phyloP scores from a whole-genome alignment of 2,329 filamentous ascomycete species.

The Allantophomopsis lycopodina region DNA sequence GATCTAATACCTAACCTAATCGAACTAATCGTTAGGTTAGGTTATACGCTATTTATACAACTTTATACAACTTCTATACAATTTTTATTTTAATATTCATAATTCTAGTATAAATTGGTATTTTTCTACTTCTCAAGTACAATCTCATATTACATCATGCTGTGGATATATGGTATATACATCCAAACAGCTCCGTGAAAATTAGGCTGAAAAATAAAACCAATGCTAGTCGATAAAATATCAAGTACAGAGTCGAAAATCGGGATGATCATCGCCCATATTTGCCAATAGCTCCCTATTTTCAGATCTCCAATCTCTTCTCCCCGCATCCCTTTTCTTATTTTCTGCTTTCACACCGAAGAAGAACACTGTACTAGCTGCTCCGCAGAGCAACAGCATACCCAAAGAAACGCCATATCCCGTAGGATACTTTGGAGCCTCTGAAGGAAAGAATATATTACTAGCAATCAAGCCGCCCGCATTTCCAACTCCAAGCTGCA shows the following conservation, averaged over 20 bases:
- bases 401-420: conserved; percentile 3
- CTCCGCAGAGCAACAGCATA: conserved; percentile 1
- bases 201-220: too few species aligned
- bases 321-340: conserved; percentile 27
- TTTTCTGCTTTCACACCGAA: conserved; percentile 28
- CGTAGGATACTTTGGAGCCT: conserved; percentile 19
- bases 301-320: conserved; percentile 27
- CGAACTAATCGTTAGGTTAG: too few species aligned
- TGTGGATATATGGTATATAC: too few species aligned
- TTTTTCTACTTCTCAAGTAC: too few species aligned
- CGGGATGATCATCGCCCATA: conserved; percentile 35
- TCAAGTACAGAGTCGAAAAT: conserved; percentile 29
- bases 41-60: too few species aligned
- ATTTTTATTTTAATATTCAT: too few species aligned
- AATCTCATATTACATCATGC: too few species aligned
- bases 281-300: conserved; percentile 23
- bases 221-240: conserved; percentile 16
- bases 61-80: too few species aligned
- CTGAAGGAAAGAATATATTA: conserved; percentile 20
- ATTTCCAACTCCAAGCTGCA: conserved; percentile 36
- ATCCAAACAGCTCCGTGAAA: too few species aligned
- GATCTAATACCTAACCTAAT: too few species aligned
- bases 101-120: too few species aligned
- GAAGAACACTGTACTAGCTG: conserved; percentile 21
- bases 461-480: conserved; percentile 22